Conservation (phyloP, 2,329 filamentous ascomycete genomes). For the Epichloe coenophiala region DNA sequence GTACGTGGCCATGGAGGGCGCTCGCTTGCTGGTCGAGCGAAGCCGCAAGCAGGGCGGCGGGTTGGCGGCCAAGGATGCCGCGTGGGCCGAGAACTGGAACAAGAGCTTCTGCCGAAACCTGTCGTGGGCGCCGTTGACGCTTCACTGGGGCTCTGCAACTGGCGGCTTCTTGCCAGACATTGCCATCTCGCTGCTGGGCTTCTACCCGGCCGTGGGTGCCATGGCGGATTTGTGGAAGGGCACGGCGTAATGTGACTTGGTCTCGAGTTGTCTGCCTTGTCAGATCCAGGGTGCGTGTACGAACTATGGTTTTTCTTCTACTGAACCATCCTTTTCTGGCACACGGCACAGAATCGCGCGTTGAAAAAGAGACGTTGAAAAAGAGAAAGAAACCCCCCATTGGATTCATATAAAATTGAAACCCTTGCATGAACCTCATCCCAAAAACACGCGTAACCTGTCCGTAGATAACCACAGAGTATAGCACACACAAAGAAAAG, state of each 20-base stretch:
- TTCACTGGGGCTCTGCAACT: constrained; percentile 64
- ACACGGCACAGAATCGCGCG: too few relatives aligned
- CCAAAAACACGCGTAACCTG: too few relatives aligned
- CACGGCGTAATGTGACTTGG: constrained; percentile 13
- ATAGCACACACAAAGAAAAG: too few relatives aligned
- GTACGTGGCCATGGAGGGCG: constrained; percentile 65
- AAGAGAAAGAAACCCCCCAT: too few relatives aligned
- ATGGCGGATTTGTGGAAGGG: constrained; percentile 32
- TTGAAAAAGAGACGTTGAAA: too few relatives aligned
- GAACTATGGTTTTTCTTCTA: neutral
- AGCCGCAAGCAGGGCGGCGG: constrained; percentile 24
- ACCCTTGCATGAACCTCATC: too few relatives aligned
- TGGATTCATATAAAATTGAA: too few relatives aligned
- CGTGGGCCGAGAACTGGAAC: constrained; percentile 42
- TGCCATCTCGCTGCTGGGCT: constrained; percentile 26
- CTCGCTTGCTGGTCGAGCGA: constrained; percentile 42
- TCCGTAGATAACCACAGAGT: too few relatives aligned
- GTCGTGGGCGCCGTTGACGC: constrained; percentile 67
- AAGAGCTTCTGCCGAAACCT: constrained; percentile 54
- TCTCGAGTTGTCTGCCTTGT: too few relatives aligned
- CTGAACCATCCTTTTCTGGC: too few relatives aligned
- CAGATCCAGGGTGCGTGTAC: too few relatives aligned
- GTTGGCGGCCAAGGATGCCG: constrained; percentile 19
- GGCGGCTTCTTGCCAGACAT: constrained; percentile 37
- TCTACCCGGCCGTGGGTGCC: constrained; percentile 30